phyloP scores from a whole-genome alignment of 495 filamentous ascomycete species.

The Aspergillus campestris region DNA sequence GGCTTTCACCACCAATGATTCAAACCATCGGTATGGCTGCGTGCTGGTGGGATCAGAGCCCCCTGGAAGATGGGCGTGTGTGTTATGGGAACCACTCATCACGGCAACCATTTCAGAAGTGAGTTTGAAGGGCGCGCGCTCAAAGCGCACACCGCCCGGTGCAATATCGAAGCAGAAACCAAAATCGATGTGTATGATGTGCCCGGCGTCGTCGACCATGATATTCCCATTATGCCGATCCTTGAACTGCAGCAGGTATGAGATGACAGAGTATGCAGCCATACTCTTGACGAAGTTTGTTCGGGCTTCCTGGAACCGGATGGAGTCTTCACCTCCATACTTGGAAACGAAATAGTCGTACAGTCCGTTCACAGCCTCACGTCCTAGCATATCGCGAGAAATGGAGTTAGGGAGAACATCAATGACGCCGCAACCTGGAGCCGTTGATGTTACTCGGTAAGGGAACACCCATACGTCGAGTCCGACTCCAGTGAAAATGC shows the following conservation, averaged over 20 bases:
- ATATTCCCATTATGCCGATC: conserved; percentile 99
- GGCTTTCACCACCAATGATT: conserved; percentile 90
- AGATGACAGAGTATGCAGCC: conserved; percentile 99
- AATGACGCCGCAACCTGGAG: conserved; percentile 95
- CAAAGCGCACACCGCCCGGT: conserved; percentile 91
- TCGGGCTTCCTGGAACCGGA: conserved; percentile 88
- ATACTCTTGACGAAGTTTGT: conserved; percentile 99
- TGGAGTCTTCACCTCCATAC: conserved; percentile 90
- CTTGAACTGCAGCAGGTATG: conserved; percentile 96
- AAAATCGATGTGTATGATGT: conserved; percentile 98
- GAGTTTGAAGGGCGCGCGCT: conserved; percentile 96
- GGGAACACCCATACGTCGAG: conserved; percentile 96
- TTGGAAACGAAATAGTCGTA: conserved; percentile 98
- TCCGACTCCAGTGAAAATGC: conserved; percentile 88
- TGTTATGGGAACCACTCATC: conserved; percentile 70
- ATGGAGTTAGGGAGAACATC: conserved; percentile 97
- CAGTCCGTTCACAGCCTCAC: conserved; percentile 93
- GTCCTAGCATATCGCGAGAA: conserved; percentile 95
- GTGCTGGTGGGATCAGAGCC: conserved; percentile 49
- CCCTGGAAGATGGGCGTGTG: conserved; percentile 23
- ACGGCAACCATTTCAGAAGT: conserved; percentile 96
- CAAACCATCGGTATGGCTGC: conserved; percentile 91
- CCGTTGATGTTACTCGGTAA: conserved; percentile 96
- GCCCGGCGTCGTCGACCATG: conserved; percentile 94
- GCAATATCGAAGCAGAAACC: conserved; percentile 99